Percentiles rank a stretch among this genome's conserved stretches.
Conservation (phyloP, 306 rosid species). For the Arachis hypogaea region DNA sequence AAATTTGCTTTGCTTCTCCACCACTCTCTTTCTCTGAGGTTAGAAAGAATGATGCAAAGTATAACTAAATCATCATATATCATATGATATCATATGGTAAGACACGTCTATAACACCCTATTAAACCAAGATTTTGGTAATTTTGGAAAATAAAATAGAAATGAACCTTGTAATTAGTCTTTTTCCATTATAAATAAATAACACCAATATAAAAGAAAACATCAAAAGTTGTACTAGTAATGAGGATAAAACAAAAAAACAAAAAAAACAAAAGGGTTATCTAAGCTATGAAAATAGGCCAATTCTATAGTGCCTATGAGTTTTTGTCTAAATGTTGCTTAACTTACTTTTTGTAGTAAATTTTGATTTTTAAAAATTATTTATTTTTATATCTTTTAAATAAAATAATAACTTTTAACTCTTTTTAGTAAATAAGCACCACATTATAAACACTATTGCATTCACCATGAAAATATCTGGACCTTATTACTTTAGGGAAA, state of each 20-base stretch:
- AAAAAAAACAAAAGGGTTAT: constrained; percentile 8
- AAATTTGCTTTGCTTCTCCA: not conserved
- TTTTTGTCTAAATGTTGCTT: too few relatives aligned
- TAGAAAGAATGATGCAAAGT: not conserved
- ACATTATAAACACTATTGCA: too few relatives aligned
- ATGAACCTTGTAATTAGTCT: too few relatives aligned
- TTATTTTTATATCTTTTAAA: too few relatives aligned
- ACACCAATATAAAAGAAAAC: not conserved
- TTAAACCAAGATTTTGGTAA: not conserved
- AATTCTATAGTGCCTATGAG: too few relatives aligned
- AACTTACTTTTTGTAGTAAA: too few relatives aligned
- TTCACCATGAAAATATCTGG: constrained; percentile 48
- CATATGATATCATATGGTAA: constrained; percentile 11
- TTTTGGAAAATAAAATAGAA: not conserved
- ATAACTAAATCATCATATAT: not conserved
- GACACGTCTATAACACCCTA: constrained; percentile 7
- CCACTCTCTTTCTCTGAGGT: not conserved
- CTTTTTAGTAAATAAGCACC: too few relatives aligned
- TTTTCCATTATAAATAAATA: too few relatives aligned
- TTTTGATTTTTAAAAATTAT: too few relatives aligned
- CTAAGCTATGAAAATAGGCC: constrained; percentile 28
- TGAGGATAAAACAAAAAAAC: constrained; percentile 38
- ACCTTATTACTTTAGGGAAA: constrained; percentile 19
- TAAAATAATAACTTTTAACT: too few relatives aligned
- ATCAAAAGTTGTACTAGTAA: not conserved